Evolutionary conservation across 1,284 basidiomycete genomes (phyloP), one percentile per base, ranked within the genome.

Genomic region (Heterobasidion irregulare): DNA sequence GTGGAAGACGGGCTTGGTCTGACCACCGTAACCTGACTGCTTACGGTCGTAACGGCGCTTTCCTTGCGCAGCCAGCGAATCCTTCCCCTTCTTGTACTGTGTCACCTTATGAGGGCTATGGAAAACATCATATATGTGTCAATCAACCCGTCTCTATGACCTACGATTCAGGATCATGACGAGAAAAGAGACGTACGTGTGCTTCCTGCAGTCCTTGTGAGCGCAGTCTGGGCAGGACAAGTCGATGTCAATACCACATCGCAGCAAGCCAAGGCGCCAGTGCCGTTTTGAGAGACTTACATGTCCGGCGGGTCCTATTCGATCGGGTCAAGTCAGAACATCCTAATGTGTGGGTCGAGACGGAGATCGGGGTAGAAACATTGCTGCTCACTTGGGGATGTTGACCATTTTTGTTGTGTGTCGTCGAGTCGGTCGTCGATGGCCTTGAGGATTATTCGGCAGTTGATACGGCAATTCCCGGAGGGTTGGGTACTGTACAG

Each of bases 1-100:
- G 91, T 98, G 96, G 89, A 98, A 98, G 75, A 98, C 95, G 65
- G 97, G 96, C 84, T 99, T 99, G 63, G 96, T 99, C 83, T 98
- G 95, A 82, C 96, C 96, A 91, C 96, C 96, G 79, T 98, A 99
- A 80, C 96, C 96, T 69, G 89, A 90, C 77, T 97, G 94, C 83
- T 97, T 98, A 68, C 92, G 86, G 81, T 98, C 96, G 79, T 99
- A 99, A 83, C 97, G 94, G 71, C 96, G 92, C 89, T 99, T 99
- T 78, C 96, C 97, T 80, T 99, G 94, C 59, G 94, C 95, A 72
- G 90, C 89, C 63, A 94, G 76, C 59, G 94, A 97, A 72, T 92
- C 94, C 79, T 97, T 97, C 72, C 94, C 94, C 83, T 92, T 96
- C 89, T 97, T 98, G 84, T 96, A 97, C 73, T 97, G 94, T 59